Base-by-base conservation (phyloP, 495 filamentous ascomycete species). In the Neurospora hispaniola region DNA sequence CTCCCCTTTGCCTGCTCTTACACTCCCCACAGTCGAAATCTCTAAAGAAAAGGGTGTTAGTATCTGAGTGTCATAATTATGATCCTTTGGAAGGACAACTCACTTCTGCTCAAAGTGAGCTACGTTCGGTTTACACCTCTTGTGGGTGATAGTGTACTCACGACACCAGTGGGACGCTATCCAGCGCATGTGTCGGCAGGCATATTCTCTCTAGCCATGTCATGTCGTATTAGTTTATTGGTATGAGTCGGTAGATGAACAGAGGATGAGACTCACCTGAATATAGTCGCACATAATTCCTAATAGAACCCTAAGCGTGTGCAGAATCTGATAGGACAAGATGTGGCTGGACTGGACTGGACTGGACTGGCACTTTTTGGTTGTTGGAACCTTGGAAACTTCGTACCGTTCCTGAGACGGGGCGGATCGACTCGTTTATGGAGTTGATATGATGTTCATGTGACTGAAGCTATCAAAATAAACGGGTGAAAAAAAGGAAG, bases 111-210 rank as follows among this genome's bases (percentile, higher is more conserved):
- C 78, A 69, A 75, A 80, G 54, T 75, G 59, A 5, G 70, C 70
- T 16, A 80, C 70, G 39, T 80, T 74, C 38, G 76, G 79, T 31
- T 69, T 42, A 43, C 77, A 79, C 41, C 74, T 39, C 66, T 75
- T 78, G 62, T 76, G 75, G 0, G 75, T 76, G 2, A 71, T 31
- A 16, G 72, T 71, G 71, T 81, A 81, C 5, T 71, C 71, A 10
- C 16, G 40, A 69, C 78, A 81, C 79, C 79, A 81, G 4, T 23
- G 42, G 3, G 74, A 76, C 3, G 77, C 78, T 20, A 80, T 79
- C 72, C 70, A 80, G 12, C 78, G 79, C 68, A 74, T 72, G 73
- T 81, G 78, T 6, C 74, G 70, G 71, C 79, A 80, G 48, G 5
- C 16, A 54, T 77, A 77, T 66, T 78, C 73, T 66, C 76, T 71